Base-by-base conservation (phyloP, 2,329 filamentous ascomycete species). In the Madurella mycetomatis region DNA sequence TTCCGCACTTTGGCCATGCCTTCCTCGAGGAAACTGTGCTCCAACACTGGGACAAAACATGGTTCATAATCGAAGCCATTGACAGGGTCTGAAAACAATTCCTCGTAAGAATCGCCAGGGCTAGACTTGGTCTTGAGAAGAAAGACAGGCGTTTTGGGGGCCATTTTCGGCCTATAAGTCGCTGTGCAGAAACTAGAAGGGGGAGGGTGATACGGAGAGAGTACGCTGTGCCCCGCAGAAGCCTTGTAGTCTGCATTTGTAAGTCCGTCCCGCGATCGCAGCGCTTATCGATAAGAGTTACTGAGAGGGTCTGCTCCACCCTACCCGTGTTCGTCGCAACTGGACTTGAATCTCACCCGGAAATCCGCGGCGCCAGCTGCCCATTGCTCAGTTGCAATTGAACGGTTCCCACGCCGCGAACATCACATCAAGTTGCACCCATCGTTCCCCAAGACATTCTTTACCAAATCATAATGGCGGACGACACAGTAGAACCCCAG, bases 91-190 rank as follows among this genome's bases (percentile, higher is more conserved):
- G 75, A 73, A 66, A 92, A 87, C 43, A 84, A 75, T 46, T 89
- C 83, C 61, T 88, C 78, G 66, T 94, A 94, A 9, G 81, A 79
- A 67, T 94, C 89, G 43, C 73, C 77, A 0, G 88, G 88, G 0
- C 73, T 76, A 0, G 88, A 92, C 64, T 80, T 86, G 2, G 89
- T 92, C 71, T 94, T 94, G 51, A 94, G 79, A 1, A 94, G 76
- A 18, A 92, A 74, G 18, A 94, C 71, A 1, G 87, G 85, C 9
- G 74, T 70, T n/a, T 57, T 60, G 41, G 19, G 50, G 2, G 44
- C 18, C 56, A 58, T 61, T 32, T 15, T 58, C 25, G 31, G 25
- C 51, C 17, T 34, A 5, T n/a, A 9, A 11, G 41, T 47, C 12
- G 34, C 13, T 37, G 34, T 15, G 9, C 11, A 37, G 13, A 37